Conservation (phyloP, 2,329 filamentous ascomycete species). For the Stachybotrys elegans region DNA sequence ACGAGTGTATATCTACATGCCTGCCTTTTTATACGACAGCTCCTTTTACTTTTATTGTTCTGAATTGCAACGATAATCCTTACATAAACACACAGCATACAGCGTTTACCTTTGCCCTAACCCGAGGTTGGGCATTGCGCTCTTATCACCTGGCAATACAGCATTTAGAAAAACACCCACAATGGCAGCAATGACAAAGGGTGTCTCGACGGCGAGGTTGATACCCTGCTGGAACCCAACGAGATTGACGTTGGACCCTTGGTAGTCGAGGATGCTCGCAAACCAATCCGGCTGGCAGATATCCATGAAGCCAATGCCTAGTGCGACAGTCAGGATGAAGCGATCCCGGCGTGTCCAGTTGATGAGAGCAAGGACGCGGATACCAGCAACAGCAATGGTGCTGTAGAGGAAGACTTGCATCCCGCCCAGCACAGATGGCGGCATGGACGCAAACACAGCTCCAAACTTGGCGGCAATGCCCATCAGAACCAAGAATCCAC, state of each 20-base stretch:
- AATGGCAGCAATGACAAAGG: conserved; percentile 7
- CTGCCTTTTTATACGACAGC: no score
- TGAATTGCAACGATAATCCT: no score
- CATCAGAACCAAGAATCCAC: conserved; percentile 7
- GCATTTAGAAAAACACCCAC: conserved; percentile 7
- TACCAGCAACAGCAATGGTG: conserved; percentile 7
- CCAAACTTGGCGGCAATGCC: conserved; percentile 7
- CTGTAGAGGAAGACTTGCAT: conserved; percentile 9
- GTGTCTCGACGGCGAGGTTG: conserved; percentile 6
- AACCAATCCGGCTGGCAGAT: conserved; percentile 8
- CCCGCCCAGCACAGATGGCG: conserved; percentile 7
- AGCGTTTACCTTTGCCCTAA: not conserved
- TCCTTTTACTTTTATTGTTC: no score
- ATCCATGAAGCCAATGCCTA: conserved; percentile 8
- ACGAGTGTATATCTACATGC: no score
- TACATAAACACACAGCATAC: no score
- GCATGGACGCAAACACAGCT: conserved; percentile 7
- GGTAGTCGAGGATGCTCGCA: conserved; percentile 4
- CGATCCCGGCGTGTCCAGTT: conserved; percentile 6
- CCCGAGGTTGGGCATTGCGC: not conserved
- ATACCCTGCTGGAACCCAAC: conserved; percentile 5
- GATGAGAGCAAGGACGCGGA: conserved; percentile 5
- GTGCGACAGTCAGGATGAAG: conserved; percentile 7
- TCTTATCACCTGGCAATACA: conserved; percentile 5
- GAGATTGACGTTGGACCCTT: conserved; percentile 4